Conservation (phyloP, 164 flowering plant genomes). For the Annona cherimola region DNA sequence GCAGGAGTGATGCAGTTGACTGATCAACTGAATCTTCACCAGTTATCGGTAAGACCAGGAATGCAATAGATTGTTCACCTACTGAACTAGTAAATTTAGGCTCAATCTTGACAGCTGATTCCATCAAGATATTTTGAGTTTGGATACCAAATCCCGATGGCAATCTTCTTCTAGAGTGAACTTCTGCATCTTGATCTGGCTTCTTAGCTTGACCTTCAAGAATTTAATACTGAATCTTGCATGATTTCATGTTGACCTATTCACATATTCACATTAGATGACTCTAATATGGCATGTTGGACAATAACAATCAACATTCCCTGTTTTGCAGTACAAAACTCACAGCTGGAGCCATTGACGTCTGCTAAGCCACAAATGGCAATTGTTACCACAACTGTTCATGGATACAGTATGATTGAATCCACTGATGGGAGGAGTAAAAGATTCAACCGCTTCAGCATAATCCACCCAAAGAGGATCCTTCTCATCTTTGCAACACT, state of each 20-base stretch:
- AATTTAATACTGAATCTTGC: too few species aligned
- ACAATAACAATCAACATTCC: too few species aligned
- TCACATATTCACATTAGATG: too few species aligned
- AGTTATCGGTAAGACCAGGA: background rate
- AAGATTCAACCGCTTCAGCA: conserved; percentile 20
- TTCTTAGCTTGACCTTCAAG: too few species aligned
- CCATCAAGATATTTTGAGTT: background rate
- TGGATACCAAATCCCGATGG: background rate
- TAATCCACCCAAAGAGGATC: conserved; percentile 31
- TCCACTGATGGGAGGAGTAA: conserved; percentile 22
- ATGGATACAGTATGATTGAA: conserved; percentile 10
- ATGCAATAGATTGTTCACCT: background rate
- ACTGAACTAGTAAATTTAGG: background rate
- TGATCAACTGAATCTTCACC: too few species aligned
- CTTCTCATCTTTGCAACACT: conserved; percentile 33
- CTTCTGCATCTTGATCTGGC: too few species aligned
- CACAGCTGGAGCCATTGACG: conserved; percentile 24
- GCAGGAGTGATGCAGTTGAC: background rate
- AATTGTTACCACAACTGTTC: conserved; percentile 7
- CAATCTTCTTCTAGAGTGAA: background rate
- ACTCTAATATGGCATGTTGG: background rate
- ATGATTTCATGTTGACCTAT: too few species aligned
- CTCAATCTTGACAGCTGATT: background rate
- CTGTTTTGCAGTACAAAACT: conserved; percentile 17
- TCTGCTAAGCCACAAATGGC: conserved; percentile 16